Base-by-base conservation (phyloP, 169 alveolate species). In the Ichthyophthirius multifiliis region DNA sequence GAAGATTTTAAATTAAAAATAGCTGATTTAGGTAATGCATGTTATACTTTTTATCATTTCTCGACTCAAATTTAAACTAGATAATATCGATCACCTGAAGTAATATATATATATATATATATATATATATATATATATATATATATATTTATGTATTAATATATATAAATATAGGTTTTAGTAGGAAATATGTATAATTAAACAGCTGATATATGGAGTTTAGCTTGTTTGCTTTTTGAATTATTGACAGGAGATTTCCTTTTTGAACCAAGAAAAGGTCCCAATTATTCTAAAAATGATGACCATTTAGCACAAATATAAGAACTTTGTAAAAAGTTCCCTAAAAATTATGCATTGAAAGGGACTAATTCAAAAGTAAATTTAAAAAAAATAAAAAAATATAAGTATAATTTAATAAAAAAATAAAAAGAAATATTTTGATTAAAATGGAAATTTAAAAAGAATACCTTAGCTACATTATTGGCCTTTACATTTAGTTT, bases 31-130 rank as follows among this genome's bases (percentile, higher is more conserved):
- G 99, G 99, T 7, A 98, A 98, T 86, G 99, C 99, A 30, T 98
- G 99, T 82, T 98, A 99, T 99, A 94, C 96, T 64, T 90, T 96
- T 83, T 97, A 98, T 86, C 99, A 98, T 78, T 97, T 97, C 88
- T 92, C 99, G 32, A 97, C 97, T 20, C 99, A 97, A 82, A 98
- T 98, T 20, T 99, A 98, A 88, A 98, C 99, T n/a, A 87, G 99
- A 65, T 98, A 98, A 90, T 98, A 98, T 91, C 82, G 99, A 65
- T 93, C 99, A 23, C 99, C 99, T 0, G 99, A 98, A 88, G 99
- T 97, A 12, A 89, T 87, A 67, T 4, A 18, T 6, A 16, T n/a
- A 41, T 39, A 0, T n/a, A n/a, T n/a, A n/a, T n/a, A n/a, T n/a
- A n/a, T n/a, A n/a, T n/a, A n/a, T n/a, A n/a, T n/a, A n/a, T n/a